Evolutionary conservation across 306 rosid genomes (phyloP).

Genomic region (Ormosia emarginata): DNA sequence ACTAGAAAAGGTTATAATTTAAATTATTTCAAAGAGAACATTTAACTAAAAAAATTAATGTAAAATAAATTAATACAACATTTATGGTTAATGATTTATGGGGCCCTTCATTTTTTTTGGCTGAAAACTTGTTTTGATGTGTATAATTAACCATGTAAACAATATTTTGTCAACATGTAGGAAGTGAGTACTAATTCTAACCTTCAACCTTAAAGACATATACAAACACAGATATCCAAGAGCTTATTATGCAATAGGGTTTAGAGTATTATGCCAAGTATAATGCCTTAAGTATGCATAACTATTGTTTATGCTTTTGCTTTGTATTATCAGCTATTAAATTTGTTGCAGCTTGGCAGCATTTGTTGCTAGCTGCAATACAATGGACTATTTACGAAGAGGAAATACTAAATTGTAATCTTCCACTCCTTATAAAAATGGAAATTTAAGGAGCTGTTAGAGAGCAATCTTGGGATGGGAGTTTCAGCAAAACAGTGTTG

Average conservation of each 20-base stretch:
- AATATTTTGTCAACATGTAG: not conserved
- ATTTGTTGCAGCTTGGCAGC: not conserved
- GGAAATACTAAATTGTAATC: not conserved
- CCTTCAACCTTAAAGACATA: not conserved
- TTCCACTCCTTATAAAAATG: constrained; percentile 49
- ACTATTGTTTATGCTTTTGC: not conserved
- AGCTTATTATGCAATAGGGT: not conserved
- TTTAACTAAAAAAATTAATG: too few species aligned
- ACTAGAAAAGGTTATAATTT: too few species aligned
- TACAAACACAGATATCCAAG: not conserved
- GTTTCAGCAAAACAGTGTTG: constrained; percentile 49
- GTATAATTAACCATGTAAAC: not conserved
- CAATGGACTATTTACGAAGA: not conserved
- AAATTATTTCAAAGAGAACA: too few species aligned
- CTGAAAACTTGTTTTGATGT: not conserved
- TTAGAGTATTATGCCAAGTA: not conserved
- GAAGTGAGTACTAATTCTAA: not conserved
- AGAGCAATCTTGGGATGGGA: constrained; percentile 73
- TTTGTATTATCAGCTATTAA: not conserved
- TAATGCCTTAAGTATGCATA: not conserved
- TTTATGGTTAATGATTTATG: not conserved
- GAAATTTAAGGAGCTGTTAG: constrained; percentile 66
- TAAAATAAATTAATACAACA: too few species aligned
- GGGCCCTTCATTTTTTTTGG: not conserved
- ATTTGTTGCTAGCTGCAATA: not conserved